Percentiles rank a stretch among this genome's conserved stretches.
These are phyloP conservation scores for Stylosanthes scabra DNA, from an alignment of 331 rosid species.

Conservation along the genomic window DNA sequence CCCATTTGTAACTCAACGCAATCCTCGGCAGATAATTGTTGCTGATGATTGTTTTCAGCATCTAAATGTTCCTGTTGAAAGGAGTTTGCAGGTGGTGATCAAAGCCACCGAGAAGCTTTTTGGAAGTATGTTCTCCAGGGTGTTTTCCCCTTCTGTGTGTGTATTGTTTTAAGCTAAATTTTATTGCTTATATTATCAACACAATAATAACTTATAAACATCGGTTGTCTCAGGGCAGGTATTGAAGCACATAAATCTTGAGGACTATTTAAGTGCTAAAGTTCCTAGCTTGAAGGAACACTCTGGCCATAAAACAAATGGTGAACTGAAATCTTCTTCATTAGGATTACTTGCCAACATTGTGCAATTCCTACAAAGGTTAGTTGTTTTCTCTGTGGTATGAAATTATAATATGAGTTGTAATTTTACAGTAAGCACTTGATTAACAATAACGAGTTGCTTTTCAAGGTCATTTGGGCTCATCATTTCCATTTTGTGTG, in stretches of 20 bases:
- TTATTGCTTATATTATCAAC: constrained; percentile 9
- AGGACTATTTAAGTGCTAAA: constrained; percentile 64
- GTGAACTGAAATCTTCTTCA: constrained; percentile 62
- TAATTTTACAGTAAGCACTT: constrained; percentile 9
- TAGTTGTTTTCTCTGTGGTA: constrained; percentile 37
- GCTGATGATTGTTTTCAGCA: constrained; percentile 95
- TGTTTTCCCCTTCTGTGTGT: constrained; percentile 13
- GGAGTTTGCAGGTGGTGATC: constrained; percentile 79
- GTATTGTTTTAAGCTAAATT: neutral
- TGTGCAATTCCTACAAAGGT: constrained; percentile 82
- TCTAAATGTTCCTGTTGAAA: constrained; percentile 71
- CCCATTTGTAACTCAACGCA: constrained; percentile 64
- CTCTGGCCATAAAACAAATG: constrained; percentile 62
- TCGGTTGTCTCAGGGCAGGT: constrained; percentile 69
- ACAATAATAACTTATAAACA: constrained; percentile 30
- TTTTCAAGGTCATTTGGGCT: constrained; percentile 1
- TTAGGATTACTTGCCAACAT: constrained; percentile 60
- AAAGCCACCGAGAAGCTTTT: constrained; percentile 84
- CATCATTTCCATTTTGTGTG: neutral
- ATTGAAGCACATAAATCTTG: constrained; percentile 83
- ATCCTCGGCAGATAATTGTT: constrained; percentile 75
- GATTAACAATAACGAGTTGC: neutral
- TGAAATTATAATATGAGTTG: constrained; percentile 9
- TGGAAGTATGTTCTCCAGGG: constrained; percentile 73
- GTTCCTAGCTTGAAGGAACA: constrained; percentile 81